Evolutionary conservation across 2,329 filamentous ascomycete species (phyloP), one percentile per base, ranked within the genome.

Genomic region (Parastagonospora nodorum): DNA sequence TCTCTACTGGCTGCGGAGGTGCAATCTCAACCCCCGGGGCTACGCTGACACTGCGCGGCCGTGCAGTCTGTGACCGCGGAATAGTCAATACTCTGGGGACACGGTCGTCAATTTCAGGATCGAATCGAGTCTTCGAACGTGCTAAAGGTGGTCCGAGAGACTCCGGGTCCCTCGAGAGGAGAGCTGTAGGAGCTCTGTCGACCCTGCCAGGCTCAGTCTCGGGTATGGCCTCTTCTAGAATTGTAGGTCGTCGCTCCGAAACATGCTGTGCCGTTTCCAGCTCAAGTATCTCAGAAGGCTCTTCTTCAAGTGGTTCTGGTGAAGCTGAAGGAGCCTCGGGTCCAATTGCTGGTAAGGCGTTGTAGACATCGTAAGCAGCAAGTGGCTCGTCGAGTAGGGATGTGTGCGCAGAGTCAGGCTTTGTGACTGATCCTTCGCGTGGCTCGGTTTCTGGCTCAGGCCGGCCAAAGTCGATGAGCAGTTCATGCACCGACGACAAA

Each of bases 21-120:
- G 59, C 51, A 9, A 55, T 53, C 28, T 55, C 42, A 28, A 61
- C 59, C 4, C 58, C 50, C 5, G 54, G 54, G 48, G 58, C 53
- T 15, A 47, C 57, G 48, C 60, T 63, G 30, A 42, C 28, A 36
- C 46, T 53, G 19, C 57, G 54, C 5, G 50, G 48, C 32, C 37
- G 45, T 15, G 48, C 48, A 11, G 32, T 8, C 35, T 37, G 31
- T 15, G 46, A 30, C 4, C 42, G 28, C 11, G 50, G 28, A 12
- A 45, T 33, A 8, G 50, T 54, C 24, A 55, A 28, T 8, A 48
- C 24, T 14, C 12, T 33, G n/a, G 51, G 44, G 12, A 55, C 35
- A 10, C 39, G 51, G n/a, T 48, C 31, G 16, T 53, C 36, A 8
- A 31, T 11, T 30, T 48, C 33, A 15, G 43, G 35, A n/a, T 32